Conservation (phyloP, 2,329 filamentous ascomycete genomes). For the Huntiella moniliformis region DNA sequence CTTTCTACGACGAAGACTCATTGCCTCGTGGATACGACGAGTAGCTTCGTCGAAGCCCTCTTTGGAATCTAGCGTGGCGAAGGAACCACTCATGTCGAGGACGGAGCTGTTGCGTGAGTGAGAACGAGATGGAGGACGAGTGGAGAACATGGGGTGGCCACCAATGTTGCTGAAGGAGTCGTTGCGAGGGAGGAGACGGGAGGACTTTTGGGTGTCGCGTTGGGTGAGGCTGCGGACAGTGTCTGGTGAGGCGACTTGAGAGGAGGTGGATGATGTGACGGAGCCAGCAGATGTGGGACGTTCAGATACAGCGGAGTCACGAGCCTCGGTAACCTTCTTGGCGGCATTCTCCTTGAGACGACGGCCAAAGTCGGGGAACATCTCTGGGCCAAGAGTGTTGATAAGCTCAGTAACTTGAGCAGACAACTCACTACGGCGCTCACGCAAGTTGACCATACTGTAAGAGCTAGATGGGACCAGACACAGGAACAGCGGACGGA, state of each 20-base stretch:
- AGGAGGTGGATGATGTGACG: constrained; percentile 14
- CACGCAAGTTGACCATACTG: constrained; percentile 60
- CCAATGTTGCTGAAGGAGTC: constrained; percentile 88
- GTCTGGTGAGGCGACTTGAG: constrained; percentile 22
- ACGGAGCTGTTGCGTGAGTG: constrained; percentile 29
- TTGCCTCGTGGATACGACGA: constrained; percentile 65
- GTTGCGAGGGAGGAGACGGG: constrained; percentile 51
- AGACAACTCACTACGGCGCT: constrained; percentile 54
- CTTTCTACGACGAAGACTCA: constrained; percentile 45
- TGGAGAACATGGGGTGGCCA: constrained; percentile 76
- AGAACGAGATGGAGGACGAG: constrained; percentile 64
- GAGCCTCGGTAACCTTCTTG: constrained; percentile 16
- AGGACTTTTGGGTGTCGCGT: constrained; percentile 34
- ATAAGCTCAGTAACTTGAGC: constrained; percentile 76
- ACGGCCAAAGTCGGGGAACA: constrained; percentile 90
- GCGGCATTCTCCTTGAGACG: constrained; percentile 45
- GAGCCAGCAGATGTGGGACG: constrained; percentile 14
- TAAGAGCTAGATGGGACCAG: constrained; percentile 71
- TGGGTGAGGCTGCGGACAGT: constrained; percentile 24
- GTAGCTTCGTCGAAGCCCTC: constrained; percentile 68
- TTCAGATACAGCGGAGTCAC: constrained; percentile 13
- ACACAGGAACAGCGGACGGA: constrained; percentile 70
- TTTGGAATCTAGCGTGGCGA: constrained; percentile 47
- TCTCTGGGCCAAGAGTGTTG: constrained; percentile 84
- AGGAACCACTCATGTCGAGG: constrained; percentile 27